phyloP scores from a whole-genome alignment of 148 eudicot genomes.

The Rhododendron mucronatum region DNA sequence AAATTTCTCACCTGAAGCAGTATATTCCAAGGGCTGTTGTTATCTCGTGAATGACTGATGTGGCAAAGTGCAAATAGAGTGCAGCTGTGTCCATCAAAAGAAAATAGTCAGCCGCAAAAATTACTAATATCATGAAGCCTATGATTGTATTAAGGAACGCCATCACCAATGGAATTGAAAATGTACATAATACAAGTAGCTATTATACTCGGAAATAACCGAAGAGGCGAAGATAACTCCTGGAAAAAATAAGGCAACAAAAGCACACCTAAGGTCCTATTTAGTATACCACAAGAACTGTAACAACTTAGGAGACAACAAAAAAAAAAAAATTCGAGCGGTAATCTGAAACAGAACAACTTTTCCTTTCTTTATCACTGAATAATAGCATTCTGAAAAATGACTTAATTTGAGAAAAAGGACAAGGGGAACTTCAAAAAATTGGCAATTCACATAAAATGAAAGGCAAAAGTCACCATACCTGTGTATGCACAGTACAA shows the following conservation, averaged over 20 bases:
- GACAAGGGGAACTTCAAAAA: background rate
- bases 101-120: background rate
- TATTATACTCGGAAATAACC: background rate
- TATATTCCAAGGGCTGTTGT: slow-evolving; percentile 83
- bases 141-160: background rate
- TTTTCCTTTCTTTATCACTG: no score
- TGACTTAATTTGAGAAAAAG: background rate
- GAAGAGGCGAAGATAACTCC: background rate
- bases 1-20: slow-evolving; percentile 75
- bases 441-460: background rate
- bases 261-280: background rate
- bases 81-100: slow-evolving; percentile 34
- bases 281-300: background rate
- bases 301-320: background rate
- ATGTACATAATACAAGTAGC: background rate
- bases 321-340: background rate
- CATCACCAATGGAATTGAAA: background rate
- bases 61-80: slow-evolving; percentile 84
- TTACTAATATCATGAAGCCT: background rate
- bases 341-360: background rate
- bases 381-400: background rate
- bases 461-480: slow-evolving; percentile 17
- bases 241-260: background rate
- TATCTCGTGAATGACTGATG: slow-evolving; percentile 81
- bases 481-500: slow-evolving; percentile 73